Evolutionary conservation across 139 green algal genomes (phyloP), one percentile per base, ranked within the genome.

Genomic region (Coelastrella sp.): DNA sequence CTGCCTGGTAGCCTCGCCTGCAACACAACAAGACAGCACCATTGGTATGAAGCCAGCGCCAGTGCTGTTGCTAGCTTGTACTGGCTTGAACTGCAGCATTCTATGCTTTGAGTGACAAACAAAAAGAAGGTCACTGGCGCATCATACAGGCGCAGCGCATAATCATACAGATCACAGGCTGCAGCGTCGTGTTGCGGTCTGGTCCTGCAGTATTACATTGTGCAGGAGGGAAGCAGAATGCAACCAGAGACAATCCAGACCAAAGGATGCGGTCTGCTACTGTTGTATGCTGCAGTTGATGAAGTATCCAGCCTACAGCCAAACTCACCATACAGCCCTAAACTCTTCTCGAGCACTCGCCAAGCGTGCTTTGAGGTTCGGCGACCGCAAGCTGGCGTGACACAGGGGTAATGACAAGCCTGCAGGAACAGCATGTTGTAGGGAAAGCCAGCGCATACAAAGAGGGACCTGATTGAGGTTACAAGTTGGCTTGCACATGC

Each of bases 311-410:
- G 17, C 4, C 11, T n/a, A 80, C 3, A 14, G 7, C 4, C 17
- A 3, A 73, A 83, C 92, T 75, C 61, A 91, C 93, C 93, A 95
- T 0, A 94, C 90, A 60, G 93, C 92, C 56, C 92, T 83, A 56
- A 95, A 95, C 74, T 95, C 93, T 57, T 94, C 92, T 22, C 90
- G 56, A 4, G 93, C 92, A 58, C 87, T 93, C 8, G 88, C 83
- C 19, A 95, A 76, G 16, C 93, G 88, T 5, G 92, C 83, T 22
- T 95, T 95, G 1, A 95, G 78, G 73, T 95, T 95, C 11, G 92
- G 93, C 16, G 74, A 89, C n/a, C 92, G 88, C 56, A 95, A 88
- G 23, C 83, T 89, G 4, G 92, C 92, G 83, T 95, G 93, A 5
- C 80, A 57, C 22, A 91, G 4, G 4, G 87, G 79, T 8, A 87